phyloP scores from a whole-genome alignment of 192 early-diverging fungal genomes.

The Backusella australiensis region DNA sequence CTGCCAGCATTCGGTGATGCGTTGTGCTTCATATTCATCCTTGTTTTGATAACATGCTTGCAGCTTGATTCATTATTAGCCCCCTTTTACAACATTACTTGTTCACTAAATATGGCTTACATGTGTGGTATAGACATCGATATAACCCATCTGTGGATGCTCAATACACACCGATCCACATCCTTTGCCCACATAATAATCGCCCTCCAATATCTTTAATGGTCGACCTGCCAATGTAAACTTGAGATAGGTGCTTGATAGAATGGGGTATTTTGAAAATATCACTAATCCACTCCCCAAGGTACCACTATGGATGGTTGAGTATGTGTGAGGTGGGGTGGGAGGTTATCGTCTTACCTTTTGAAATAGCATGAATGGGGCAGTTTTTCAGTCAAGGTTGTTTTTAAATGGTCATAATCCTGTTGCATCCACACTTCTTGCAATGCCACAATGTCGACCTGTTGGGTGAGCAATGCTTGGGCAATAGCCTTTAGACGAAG shows the following conservation, averaged over 20 bases:
- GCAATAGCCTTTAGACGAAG: constrained; percentile 48
- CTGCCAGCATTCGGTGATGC: constrained; percentile 55
- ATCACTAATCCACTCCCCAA: constrained; percentile 43
- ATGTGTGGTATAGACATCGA: constrained; percentile 59
- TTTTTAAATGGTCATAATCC: constrained; percentile 35
- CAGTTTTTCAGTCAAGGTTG: constrained; percentile 9
- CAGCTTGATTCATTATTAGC: constrained; percentile 24
- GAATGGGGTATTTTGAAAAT: constrained; percentile 46
- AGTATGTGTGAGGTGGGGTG: no score
- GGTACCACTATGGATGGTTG: constrained; percentile 22
- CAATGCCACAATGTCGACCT: constrained; percentile 38
- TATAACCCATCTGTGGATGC: constrained; percentile 49
- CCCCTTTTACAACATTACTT: no score
- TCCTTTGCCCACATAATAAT: constrained; percentile 58
- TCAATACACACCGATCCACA: constrained; percentile 42
- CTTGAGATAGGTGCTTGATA: constrained; percentile 36
- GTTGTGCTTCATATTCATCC: constrained; percentile 47
- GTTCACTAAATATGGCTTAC: constrained; percentile 29
- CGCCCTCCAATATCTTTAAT: constrained; percentile 49
- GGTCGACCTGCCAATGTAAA: constrained; percentile 52
- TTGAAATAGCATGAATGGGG: constrained; percentile 36
- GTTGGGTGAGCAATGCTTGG: constrained; percentile 21
- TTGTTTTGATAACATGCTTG: constrained; percentile 53
- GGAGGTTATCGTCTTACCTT: constrained; percentile 15
- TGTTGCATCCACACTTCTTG: constrained; percentile 46